Percentiles rank a stretch among this genome's conserved stretches.
Conservation (phyloP, 495 filamentous ascomycete genomes). For the Talaromyces borbonicus region DNA sequence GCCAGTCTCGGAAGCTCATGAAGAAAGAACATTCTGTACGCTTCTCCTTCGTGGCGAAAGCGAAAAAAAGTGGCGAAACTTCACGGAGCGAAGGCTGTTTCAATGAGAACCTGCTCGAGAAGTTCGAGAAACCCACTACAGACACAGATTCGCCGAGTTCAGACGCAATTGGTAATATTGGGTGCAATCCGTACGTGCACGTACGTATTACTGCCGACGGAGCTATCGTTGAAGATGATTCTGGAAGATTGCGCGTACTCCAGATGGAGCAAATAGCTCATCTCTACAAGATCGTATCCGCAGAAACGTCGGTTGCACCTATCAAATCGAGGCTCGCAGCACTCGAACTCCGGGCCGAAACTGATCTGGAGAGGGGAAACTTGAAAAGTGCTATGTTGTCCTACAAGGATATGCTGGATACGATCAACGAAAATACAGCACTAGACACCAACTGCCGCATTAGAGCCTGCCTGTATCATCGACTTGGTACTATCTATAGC, state of each 20-base stretch:
- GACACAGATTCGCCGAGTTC: background rate
- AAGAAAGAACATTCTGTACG: slow-evolving; percentile 21
- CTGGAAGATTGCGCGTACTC: slow-evolving; percentile 20
- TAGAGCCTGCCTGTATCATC: slow-evolving; percentile 18
- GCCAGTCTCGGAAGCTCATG: slow-evolving; percentile 16
- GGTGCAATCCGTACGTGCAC: slow-evolving; percentile 13
- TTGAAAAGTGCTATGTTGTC: slow-evolving; percentile 14
- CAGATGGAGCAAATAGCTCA: slow-evolving; percentile 20
- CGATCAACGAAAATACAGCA: slow-evolving; percentile 14
- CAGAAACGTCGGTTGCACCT: slow-evolving; percentile 1
- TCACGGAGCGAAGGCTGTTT: slow-evolving; percentile 10
- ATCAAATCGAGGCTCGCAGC: slow-evolving; percentile 4
- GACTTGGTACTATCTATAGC: slow-evolving; percentile 19
- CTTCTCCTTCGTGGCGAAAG: slow-evolving; percentile 20
- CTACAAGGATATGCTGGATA: slow-evolving; percentile 17
- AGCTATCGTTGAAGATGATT: slow-evolving; percentile 19
- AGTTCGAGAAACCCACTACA: background rate
- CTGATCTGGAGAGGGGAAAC: slow-evolving; percentile 14
- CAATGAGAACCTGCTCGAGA: background rate
- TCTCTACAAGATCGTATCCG: slow-evolving; percentile 10
- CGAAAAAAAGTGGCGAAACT: slow-evolving; percentile 12
- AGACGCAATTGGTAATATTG: background rate
- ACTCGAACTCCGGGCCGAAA: slow-evolving; percentile 10
- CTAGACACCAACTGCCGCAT: slow-evolving; percentile 18
- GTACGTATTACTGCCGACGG: slow-evolving; percentile 18